Evolutionary conservation across 371 early-diverging fungal species (phyloP), one percentile per base, ranked within the genome.

Genomic region (Saksenaea oblongispora): DNA sequence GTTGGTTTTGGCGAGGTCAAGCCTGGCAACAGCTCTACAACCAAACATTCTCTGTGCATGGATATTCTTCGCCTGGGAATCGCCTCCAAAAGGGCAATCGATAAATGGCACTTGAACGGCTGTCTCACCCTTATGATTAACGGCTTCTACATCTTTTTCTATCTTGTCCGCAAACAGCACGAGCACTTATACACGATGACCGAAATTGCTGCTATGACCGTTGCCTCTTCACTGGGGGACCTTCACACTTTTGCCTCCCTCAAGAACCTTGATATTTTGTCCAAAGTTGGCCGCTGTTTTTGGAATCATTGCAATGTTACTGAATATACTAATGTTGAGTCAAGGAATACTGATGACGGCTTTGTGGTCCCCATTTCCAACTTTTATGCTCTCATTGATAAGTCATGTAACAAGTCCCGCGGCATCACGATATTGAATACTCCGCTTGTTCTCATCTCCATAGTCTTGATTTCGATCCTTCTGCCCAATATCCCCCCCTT

Each of bases 1-100:
- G n/a, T n/a, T 57, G 5, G 58, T 56, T 10, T 63, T 3, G 34
- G 65, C 37, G 13, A 64, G 34, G 65, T 64, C 24, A 59, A 64
- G 22, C 42, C 34, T 9, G 65, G 65, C 54, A 56, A 54, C 18
- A 27, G 36, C 17, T 56, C 24, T 15, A 64, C 65, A 5, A 59
- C 31, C 17, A 64, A 47, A 18, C 61, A 35, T 36, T 34, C 47
- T 15, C 1, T 58, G 34, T 39, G 18, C 26, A 7, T 58, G 1
- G 58, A 58, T 39, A 18, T 58, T 11, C 22, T 58, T 36, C 58
- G 58, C 18, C 37, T 58, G 4, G 58, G 58, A 5, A 37, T 58
- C 37, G 18, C 39, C 37, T 35, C 35, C n/a, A 39, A 58, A 37
- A 58, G 58, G 39, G 58, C 58, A 14, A 37, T 58, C 37, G 18